Percentiles rank a stretch among this genome's conserved stretches.
phyloP scores from a whole-genome alignment of 2,329 filamentous ascomycete genomes.

The Aspergillus felis region DNA sequence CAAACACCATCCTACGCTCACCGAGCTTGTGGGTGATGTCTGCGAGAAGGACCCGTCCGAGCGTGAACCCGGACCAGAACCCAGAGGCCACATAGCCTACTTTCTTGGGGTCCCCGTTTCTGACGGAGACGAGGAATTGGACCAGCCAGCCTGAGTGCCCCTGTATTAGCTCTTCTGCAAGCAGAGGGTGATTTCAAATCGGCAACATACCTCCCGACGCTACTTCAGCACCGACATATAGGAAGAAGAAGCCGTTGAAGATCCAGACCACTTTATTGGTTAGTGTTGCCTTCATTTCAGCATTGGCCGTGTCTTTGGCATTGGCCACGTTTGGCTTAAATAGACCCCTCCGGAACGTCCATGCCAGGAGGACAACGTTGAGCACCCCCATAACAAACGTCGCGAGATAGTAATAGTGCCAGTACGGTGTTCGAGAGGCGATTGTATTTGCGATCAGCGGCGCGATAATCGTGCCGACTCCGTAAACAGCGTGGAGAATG shows the following conservation, averaged over 20 bases:
- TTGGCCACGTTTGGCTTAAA: slow-evolving; percentile 17
- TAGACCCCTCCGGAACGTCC: slow-evolving; percentile 18
- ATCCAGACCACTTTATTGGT: slow-evolving; percentile 18
- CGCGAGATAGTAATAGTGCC: slow-evolving; percentile 22
- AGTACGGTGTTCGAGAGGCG: slow-evolving; percentile 15
- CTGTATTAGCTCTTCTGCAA: background rate
- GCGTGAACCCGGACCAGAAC: slow-evolving; percentile 22
- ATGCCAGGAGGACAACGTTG: slow-evolving; percentile 12
- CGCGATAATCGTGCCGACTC: slow-evolving; percentile 17
- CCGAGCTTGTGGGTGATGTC: slow-evolving; percentile 21
- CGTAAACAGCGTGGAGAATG: slow-evolving; percentile 20
- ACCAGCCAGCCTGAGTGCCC: slow-evolving; percentile 18
- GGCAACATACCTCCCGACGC: slow-evolving; percentile 17
- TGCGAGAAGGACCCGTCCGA: slow-evolving; percentile 18
- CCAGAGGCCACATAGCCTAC: slow-evolving; percentile 22
- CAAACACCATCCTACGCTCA: slow-evolving; percentile 20
- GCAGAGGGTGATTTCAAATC: background rate
- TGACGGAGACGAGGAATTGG: slow-evolving; percentile 20
- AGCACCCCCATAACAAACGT: slow-evolving; percentile 12
- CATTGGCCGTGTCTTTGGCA: slow-evolving; percentile 16
- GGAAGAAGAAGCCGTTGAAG: slow-evolving; percentile 22
- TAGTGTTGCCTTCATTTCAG: slow-evolving; percentile 17
- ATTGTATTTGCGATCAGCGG: slow-evolving; percentile 22
- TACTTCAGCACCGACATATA: slow-evolving; percentile 22
- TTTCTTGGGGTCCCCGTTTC: slow-evolving; percentile 19